Evolutionary conservation across 345 rosid species (phyloP).

Genomic region (Luvunga scandens): DNA sequence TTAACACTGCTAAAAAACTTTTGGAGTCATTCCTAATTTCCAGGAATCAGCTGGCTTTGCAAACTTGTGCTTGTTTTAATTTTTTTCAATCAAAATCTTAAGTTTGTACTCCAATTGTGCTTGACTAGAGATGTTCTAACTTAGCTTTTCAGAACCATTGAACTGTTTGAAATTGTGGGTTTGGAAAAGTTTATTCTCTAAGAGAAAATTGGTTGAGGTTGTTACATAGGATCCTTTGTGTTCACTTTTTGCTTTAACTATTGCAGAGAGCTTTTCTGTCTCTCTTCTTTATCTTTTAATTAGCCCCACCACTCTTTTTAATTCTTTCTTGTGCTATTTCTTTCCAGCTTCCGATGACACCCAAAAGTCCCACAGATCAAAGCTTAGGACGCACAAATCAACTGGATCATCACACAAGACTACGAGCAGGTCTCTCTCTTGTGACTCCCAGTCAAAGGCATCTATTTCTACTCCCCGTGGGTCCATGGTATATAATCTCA

Average conservation of each 20-base stretch:
- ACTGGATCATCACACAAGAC: slow-evolving; percentile 73
- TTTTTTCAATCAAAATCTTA: no score
- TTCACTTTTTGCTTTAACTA: slow-evolving; percentile 58
- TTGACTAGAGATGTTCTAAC: background rate
- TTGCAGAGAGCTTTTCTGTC: slow-evolving; percentile 38
- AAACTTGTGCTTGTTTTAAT: background rate
- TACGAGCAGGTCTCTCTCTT: slow-evolving; percentile 64
- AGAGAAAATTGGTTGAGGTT: slow-evolving; percentile 31
- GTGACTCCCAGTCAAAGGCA: slow-evolving; percentile 79
- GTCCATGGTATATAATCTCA: slow-evolving; percentile 43
- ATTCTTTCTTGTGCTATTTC: slow-evolving; percentile 29
- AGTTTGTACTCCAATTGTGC: background rate
- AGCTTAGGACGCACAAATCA: slow-evolving; percentile 66
- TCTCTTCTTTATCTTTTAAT: slow-evolving; percentile 35
- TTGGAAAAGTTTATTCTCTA: slow-evolving; percentile 2
- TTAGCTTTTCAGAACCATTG: background rate
- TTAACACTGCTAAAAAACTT: background rate
- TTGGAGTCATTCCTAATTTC: background rate
- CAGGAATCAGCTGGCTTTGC: background rate
- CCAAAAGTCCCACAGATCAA: slow-evolving; percentile 78
- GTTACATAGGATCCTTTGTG: slow-evolving; percentile 68
- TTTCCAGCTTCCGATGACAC: slow-evolving; percentile 77
- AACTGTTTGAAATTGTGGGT: slow-evolving; percentile 12
- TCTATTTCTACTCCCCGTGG: slow-evolving; percentile 54
- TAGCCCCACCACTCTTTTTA: slow-evolving; percentile 38